Base-by-base conservation (phyloP, 345 rosid genomes). In the Turritis glabra region DNA sequence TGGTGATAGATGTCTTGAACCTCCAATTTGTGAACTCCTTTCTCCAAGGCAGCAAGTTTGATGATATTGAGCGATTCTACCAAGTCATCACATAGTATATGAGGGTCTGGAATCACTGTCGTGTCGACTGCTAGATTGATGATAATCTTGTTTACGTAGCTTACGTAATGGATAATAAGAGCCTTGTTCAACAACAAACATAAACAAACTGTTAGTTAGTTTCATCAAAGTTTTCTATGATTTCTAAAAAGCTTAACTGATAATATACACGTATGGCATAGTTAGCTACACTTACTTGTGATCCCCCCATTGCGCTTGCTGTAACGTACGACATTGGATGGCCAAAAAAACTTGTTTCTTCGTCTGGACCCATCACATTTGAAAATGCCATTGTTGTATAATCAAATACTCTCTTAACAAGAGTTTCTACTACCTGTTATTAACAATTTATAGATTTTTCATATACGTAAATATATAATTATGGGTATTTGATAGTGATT, bases 121-220 rank as follows among this genome's bases (percentile, higher is more conserved):
- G 86, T 87, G 52, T 91, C 95, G 29, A 82, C 90, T 1, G 89
- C 81, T 11, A 89, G 8, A 73, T 77, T 81, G 32, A 91, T 69
- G 2, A 72, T 80, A 86, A 89, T 81, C 78, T 82, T 89, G 37
- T 87, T 73, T 18, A 63, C 74, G 66, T 91, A 85, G 58, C 90
- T 91, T 37, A 86, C 95, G 64, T 57, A 89, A 71, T 91, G 92
- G 4, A 86, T 27, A 13, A 88, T 86, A 77, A 89, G 17, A 26
- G 95, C 93, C 95, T 89, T 79, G 84, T 87, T 71, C 83, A 25
- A 22, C 87, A 90, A 88, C 82, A 82, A 48, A 50, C 56, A 53
- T 25, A 68, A 25, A 47, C 27, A 12, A 12, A 15, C 0, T 44
- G 37, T 38, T 12, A 38, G 8, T 53, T 12, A 38, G 25, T 38